These are phyloP conservation scores for Eleusine coracana DNA, from an alignment of 176 grass and related monocot species.

Conservation along the genomic window DNA sequence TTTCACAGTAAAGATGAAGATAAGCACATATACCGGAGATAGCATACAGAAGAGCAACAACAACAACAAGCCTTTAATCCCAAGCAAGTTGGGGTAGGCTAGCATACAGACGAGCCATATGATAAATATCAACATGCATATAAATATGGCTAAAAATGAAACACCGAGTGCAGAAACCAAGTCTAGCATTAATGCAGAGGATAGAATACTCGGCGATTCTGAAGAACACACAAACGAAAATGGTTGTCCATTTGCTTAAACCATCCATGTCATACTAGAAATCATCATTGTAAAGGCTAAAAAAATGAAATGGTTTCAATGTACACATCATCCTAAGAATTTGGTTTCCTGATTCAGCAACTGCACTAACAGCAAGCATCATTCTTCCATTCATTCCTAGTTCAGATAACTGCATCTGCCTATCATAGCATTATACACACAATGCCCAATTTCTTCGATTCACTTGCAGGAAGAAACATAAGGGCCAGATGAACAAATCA, in stretches of 20 bases:
- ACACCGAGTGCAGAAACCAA: neutral
- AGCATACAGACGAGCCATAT: neutral
- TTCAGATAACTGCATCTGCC: neutral
- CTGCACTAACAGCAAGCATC: neutral
- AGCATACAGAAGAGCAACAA: too few species aligned
- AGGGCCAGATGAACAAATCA: neutral
- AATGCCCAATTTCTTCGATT: neutral
- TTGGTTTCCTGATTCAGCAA: neutral
- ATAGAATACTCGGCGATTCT: neutral
- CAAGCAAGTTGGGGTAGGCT: too few species aligned
- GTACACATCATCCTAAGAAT: neutral
- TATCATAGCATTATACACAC: too few species aligned
- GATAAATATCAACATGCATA: neutral
- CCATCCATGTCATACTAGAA: neutral
- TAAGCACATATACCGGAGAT: too few species aligned
- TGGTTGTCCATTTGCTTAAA: neutral
- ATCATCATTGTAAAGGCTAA: neutral
- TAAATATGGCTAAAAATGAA: neutral
- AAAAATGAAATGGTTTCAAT: neutral
- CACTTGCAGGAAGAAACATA: neutral
- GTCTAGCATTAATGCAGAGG: neutral
- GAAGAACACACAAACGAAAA: neutral
- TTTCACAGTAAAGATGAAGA: too few species aligned
- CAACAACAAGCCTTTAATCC: too few species aligned
- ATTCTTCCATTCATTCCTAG: neutral